phyloP scores from a whole-genome alignment of 1,139 yeast genomes.

The Candida dubliniensis region DNA sequence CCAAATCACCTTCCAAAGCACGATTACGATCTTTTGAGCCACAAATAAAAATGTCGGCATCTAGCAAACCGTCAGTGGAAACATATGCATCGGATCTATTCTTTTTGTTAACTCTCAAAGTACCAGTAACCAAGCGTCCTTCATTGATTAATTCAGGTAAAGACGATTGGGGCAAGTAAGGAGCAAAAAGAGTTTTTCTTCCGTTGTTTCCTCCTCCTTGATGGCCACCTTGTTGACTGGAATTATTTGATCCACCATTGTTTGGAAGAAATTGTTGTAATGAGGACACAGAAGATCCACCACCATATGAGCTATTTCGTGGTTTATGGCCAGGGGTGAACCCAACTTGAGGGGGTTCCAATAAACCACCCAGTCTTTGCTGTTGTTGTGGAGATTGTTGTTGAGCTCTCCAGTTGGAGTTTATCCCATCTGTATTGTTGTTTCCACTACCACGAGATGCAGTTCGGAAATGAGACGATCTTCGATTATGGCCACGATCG shows the following conservation, averaged over 20 bases:
- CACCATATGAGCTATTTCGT: constrained; percentile 65
- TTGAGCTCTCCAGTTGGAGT: constrained; percentile 64
- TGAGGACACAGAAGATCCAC: constrained; percentile 63
- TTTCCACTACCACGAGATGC: constrained; percentile 59
- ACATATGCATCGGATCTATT: constrained; percentile 97
- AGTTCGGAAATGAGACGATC: constrained; percentile 55
- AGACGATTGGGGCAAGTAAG: constrained; percentile 90
- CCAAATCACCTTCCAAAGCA: constrained; percentile 94
- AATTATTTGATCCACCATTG: constrained; percentile 5
- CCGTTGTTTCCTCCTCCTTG: constrained; percentile 26
- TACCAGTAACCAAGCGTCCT: constrained; percentile 91
- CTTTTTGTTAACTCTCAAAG: constrained; percentile 88
- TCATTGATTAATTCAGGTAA: constrained; percentile 87
- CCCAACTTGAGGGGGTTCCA: constrained; percentile 50
- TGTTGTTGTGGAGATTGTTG: constrained; percentile 23
- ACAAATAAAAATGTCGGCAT: constrained; percentile 95
- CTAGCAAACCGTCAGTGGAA: constrained; percentile 90
- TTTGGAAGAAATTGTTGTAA: constrained; percentile 40
- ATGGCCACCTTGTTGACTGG: constrained; percentile 17
- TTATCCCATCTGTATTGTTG: constrained; percentile 41
- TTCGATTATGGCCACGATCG: constrained; percentile 43
- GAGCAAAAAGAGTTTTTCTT: constrained; percentile 91
- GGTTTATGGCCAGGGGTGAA: constrained; percentile 83
- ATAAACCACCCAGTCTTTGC: constrained; percentile 24
- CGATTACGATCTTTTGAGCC: constrained; percentile 99